Evolutionary conservation across 768 basidiomycete genomes (phyloP), one percentile per base, ranked within the genome.

Genomic region (Krasilnikovozyma curviuscula): DNA sequence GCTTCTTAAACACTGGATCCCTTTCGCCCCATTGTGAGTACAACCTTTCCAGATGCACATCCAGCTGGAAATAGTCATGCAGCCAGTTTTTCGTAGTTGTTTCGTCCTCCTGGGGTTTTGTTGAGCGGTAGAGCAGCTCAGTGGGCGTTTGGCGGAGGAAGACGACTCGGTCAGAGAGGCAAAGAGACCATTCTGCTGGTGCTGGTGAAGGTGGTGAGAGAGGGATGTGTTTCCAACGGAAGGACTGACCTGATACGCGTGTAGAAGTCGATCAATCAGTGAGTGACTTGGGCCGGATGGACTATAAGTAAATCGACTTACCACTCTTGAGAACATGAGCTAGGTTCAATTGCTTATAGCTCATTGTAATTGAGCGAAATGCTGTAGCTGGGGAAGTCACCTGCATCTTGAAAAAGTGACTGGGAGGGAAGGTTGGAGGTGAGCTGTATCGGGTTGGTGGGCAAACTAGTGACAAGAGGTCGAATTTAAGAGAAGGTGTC

Each of bases 51-150:
- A 95, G 71, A 60, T 83, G 78, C 8, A 81, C 67, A 39, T 81
- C 72, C 6, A 98, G 73, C 55, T 89, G 83, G 59, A 98, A 89
- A 65, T 98, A 95, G 61, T 83, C 78, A 25, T 69, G 69, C 27
- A 98, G 63, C 79, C 82, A 85, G 4, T 64, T 59, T 43, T 49
- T n/a, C 35, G 37, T 56, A 14, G 18, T 18, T 16, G 41, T 25
- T 14, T 47, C 50, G 0, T 16, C 31, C 23, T 45, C 19, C 24
- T 19, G 30, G 4, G 12, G 25, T 32, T 23, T 25, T 5, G 28
- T 10, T 12, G 19, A 10, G 18, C 33, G 56, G 51, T 57, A 63
- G 24, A 58, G 58, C 3, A 66, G 44, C 14, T 50, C 48, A 0
- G 52, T 43, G 1, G 54, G 31, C 5, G 58, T 49, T 46, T 66